Base-by-base conservation (phyloP, 768 basidiomycete species). In the Russula sp. region DNA sequence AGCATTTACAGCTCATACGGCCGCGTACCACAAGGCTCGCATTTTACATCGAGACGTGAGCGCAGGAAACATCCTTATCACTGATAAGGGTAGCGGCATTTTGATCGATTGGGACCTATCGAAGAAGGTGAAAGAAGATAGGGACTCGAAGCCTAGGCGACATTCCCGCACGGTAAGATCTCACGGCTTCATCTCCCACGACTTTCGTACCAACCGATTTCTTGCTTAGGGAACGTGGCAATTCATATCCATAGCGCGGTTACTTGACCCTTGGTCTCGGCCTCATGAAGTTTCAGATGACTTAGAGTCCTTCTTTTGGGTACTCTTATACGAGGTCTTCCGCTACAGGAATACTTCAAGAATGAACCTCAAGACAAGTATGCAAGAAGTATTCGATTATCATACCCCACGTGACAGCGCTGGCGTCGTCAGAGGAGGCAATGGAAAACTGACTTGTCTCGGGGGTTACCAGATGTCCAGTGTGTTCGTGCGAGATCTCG, bases 61-160 rank as follows among this genome's bases (percentile, higher is more conserved):
- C 45, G 39, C 45, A 10, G 40, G 40, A 18, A 64, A 64, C n/a
- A 60, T 64, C 52, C 22, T 65, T 22, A 55, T 65, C 35, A 32
- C 39, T 49, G 53, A 55, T 32, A 32, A 49, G 18, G 31, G 48
- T 18, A 35, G n/a, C 11, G 51, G 52, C 10, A n/a, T 20, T 13
- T 18, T 59, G 53, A 64, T 53, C 31, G 47, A 58, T 13, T 59
- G 57, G 47, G 57, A 59, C 39, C 47, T 59, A 13, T 59, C 40
- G 18, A 57, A 57, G 37, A 45, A 57, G n/a, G 9, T 48, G 10
- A 48, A 48, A 22, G n/a, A 47, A 47, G 22, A 27, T 48, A 11
- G 47, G 8, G 47, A 48, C 27, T 48, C 47, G 20, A 48, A 48
- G 47, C 20, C 47, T 6, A 48, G 47, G 22, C 47, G 22, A 48